Base-by-base conservation (phyloP, 129 eudicot species). In the Artemisia tridentata region DNA sequence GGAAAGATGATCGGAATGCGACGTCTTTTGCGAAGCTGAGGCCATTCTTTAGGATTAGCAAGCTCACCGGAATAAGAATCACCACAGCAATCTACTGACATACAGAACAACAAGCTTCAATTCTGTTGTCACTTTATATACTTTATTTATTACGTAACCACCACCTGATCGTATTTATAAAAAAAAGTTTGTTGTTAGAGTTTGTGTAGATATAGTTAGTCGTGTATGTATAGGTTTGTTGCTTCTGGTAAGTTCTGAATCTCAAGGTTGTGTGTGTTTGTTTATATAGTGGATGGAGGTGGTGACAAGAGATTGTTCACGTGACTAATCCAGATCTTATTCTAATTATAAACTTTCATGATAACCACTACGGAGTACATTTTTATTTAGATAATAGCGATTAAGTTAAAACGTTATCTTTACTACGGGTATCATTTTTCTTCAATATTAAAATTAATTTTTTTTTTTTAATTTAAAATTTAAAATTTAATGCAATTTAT, bases 11-110 rank as follows among this genome's bases (percentile, higher is more conserved):
- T 72, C 62, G 47, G 65, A 60, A 60, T 78, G 75, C 95, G 97
- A 73, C 97, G 96, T 46, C 86, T 75, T 88, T 91, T 91, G 65
- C 96, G 85, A 34, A 85, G 82, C 74, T 91, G 95, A 19, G 97
- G 96, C 97, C 97, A 91, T 91, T 91, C 92, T 59, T 84, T 72
- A 65, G 90, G 97, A 79, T 91, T 91, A 20, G 84, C 91, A 69
- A 91, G 84, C 84, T 85, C 86, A 83, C 80, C 81, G 75, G 72
- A 81, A 91, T 91, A 79, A 73, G 79, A 53, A 78, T 72, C 45
- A 79, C 83, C 81, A 82, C 84, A 43, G 77, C 83, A 84, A 82
- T 86, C 79, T 61, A 82, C 83, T 91, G 96, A 91, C 97, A 91
- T 91, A 91, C 97, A 87, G 96, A 70, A 63, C 72, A 89, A 76